These are phyloP conservation scores for Ogataea corticis DNA, from an alignment of 805 yeast genomes.

Conservation along the genomic window DNA sequence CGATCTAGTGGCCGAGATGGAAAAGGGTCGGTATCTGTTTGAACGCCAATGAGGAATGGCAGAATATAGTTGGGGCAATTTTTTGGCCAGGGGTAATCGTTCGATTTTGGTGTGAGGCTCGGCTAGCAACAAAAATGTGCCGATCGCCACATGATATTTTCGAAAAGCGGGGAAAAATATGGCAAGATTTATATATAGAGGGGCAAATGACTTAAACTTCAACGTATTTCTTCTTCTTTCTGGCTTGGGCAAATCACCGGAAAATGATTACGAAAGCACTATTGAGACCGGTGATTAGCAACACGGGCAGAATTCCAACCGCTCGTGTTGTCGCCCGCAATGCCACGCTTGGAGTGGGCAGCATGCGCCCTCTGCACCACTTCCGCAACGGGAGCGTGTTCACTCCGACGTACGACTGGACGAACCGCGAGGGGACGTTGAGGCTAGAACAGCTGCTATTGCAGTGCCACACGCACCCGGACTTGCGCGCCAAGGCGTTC, in stretches of 20 bases:
- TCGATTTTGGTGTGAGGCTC: conserved; percentile 1
- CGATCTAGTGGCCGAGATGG: conserved; percentile 38
- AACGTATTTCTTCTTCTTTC: background rate
- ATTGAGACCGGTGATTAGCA: conserved; percentile 2
- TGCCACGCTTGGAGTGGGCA: no score
- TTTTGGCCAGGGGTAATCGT: background rate
- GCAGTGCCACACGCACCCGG: conserved; percentile 18
- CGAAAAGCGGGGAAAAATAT: conserved; percentile 4
- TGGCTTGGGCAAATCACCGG: background rate
- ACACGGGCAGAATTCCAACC: no score
- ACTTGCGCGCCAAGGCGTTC: conserved; percentile 15
- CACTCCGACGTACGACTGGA: conserved; percentile 8
- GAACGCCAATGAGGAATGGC: conserved; percentile 18
- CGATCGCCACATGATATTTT: conserved; percentile 6
- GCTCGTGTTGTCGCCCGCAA: no score
- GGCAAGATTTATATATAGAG: conserved; percentile 1
- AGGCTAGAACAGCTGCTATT: conserved; percentile 19
- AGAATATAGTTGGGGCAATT: background rate
- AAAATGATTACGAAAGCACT: conserved; percentile 1
- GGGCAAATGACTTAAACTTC: background rate
- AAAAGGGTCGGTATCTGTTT: conserved; percentile 28
- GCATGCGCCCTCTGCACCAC: background rate
- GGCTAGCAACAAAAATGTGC: conserved; percentile 6
- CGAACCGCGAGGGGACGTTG: conserved; percentile 13
- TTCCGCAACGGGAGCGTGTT: conserved; percentile 5